A percentile compares a stretch with the other conserved stretches of the same genome.
phyloP scores from a whole-genome alignment of 2,329 filamentous ascomycete species.

The Pezizomycotina sp. region DNA sequence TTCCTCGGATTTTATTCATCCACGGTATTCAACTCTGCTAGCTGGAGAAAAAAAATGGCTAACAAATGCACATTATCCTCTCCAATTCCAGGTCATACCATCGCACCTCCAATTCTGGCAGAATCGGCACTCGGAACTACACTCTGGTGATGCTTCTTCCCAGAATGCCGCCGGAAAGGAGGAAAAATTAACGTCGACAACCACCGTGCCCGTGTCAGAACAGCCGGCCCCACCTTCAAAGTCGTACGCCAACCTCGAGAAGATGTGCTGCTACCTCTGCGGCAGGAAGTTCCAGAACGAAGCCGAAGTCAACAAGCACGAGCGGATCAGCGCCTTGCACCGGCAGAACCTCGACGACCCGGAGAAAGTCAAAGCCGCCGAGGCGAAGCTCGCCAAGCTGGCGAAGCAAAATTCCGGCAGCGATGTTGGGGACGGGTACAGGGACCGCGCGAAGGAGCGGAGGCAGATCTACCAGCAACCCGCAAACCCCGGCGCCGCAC shows the following conservation, averaged over 20 bases:
- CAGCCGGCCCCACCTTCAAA: slow-evolving; percentile 32
- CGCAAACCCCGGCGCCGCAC: slow-evolving; percentile 33
- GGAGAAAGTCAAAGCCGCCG: slow-evolving; percentile 31
- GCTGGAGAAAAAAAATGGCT: no score
- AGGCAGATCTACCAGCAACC: slow-evolving; percentile 46
- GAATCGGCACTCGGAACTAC: slow-evolving; percentile 51
- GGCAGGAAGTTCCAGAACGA: slow-evolving; percentile 40
- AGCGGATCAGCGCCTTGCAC: slow-evolving; percentile 42
- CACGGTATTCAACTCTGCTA: no score
- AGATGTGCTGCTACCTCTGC: slow-evolving; percentile 46
- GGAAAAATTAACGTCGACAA: no score
- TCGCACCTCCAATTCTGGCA: slow-evolving; percentile 57
- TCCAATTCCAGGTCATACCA: slow-evolving; percentile 35
- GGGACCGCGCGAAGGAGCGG: slow-evolving; percentile 52
- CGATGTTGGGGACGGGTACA: slow-evolving; percentile 33
- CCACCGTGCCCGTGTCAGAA: no score
- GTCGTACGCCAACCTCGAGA: slow-evolving; percentile 44
- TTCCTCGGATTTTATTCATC: not conserved
- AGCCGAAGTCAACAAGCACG: slow-evolving; percentile 42
- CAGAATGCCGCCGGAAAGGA: slow-evolving; percentile 19
- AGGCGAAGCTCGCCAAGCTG: slow-evolving; percentile 29
- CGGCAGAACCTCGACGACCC: slow-evolving; percentile 39
- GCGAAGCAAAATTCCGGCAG: slow-evolving; percentile 21
- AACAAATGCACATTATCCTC: slow-evolving; percentile 28
- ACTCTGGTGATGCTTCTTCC: slow-evolving; percentile 30